phyloP scores from a whole-genome alignment of 345 rosid genomes.

The Eucalyptus viminalis region DNA sequence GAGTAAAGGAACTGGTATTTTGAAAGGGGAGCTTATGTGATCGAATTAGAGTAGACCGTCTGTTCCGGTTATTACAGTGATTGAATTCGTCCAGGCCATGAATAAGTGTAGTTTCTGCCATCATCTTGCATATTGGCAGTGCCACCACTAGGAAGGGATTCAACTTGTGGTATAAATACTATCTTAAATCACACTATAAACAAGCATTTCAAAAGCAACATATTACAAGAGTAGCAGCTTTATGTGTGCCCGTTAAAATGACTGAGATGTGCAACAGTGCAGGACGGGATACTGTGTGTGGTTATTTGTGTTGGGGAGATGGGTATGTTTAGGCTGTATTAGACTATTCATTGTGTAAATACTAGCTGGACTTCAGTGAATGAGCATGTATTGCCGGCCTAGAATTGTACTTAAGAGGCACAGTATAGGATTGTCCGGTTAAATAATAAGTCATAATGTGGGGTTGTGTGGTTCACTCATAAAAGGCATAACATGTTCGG shows the following conservation, averaged over 20 bases:
- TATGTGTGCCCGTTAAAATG: neutral
- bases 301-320: neutral
- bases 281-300: rapidly evolving
- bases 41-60: neutral
- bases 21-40: neutral
- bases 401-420: neutral
- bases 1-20: neutral
- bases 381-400: neutral
- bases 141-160: neutral
- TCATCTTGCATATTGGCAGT: neutral
- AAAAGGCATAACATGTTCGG: neutral
- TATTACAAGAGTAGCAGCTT: neutral
- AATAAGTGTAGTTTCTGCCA: neutral
- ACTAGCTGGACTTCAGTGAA: neutral
- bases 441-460: neutral
- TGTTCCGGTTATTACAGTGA: neutral
- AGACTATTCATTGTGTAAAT: neutral
- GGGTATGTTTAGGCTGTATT: neutral
- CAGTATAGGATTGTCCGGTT: neutral
- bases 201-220: neutral
- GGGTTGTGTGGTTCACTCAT: neutral
- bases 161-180: neutral
- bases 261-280: neutral
- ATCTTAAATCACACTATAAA: neutral
- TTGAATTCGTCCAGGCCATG: neutral